These are phyloP conservation scores for Phytophthora uliginosa DNA, from an alignment of 352 stramenopile species.

Conservation along the genomic window DNA sequence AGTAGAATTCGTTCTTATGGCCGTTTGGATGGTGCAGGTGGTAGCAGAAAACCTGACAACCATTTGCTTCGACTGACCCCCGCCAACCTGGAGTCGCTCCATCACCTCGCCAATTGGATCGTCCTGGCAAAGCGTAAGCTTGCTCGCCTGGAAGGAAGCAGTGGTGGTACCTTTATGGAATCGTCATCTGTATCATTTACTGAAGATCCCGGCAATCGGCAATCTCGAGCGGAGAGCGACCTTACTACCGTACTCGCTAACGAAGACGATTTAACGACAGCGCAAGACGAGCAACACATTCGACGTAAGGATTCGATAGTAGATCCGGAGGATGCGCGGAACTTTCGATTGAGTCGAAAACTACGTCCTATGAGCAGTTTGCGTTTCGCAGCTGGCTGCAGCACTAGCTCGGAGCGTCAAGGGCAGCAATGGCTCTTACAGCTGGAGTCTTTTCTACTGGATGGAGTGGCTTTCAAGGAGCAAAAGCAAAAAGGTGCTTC, in stretches of 20 bases:
- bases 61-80: slow-evolving; percentile 45
- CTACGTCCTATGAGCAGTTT: slow-evolving; percentile 84
- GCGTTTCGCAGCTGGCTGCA: slow-evolving; percentile 76
- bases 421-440: slow-evolving; percentile 75
- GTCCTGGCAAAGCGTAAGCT: slow-evolving; percentile 81
- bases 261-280: slow-evolving; percentile 41
- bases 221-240: slow-evolving; percentile 52
- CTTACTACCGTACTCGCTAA: slow-evolving; percentile 54
- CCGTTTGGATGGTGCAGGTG: slow-evolving; percentile 43
- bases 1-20: slow-evolving; percentile 60
- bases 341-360: slow-evolving; percentile 80
- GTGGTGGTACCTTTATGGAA: slow-evolving; percentile 9
- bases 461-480: slow-evolving; percentile 59
- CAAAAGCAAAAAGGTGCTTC: slow-evolving; percentile 1
- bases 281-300: slow-evolving; percentile 12
- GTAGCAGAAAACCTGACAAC: slow-evolving; percentile 13
- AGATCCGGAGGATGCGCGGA: slow-evolving; percentile 46
- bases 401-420: slow-evolving; percentile 58
- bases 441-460: slow-evolving; percentile 77
- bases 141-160: slow-evolving; percentile 58
- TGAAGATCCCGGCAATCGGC: slow-evolving; percentile 27
- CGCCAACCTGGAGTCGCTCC: slow-evolving; percentile 81
- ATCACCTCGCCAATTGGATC: slow-evolving; percentile 86
- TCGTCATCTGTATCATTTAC: slow-evolving; percentile 25
- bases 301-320: slow-evolving; percentile 39